Evolutionary conservation across 2,329 filamentous ascomycete genomes (phyloP).

Genomic region (Talaromyces sp.): DNA sequence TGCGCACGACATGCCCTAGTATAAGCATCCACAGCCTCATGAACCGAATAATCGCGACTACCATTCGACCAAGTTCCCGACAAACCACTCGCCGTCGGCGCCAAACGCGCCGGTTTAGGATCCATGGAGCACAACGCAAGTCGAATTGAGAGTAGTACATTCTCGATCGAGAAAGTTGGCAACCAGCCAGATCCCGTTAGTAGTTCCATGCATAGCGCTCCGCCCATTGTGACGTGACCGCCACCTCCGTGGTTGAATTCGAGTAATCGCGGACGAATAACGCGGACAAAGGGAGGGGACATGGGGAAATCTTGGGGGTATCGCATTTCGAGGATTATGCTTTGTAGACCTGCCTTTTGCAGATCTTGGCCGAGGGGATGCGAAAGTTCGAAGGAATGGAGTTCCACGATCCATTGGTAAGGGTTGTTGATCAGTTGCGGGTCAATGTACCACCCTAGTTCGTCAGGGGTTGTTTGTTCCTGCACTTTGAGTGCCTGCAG

Average conservation of each 20-base stretch:
- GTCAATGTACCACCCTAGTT: slow-evolving; percentile 81
- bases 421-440: slow-evolving; percentile 61
- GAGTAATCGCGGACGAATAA: slow-evolving; percentile 74
- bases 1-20: slow-evolving; percentile 62
- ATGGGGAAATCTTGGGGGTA: slow-evolving; percentile 73
- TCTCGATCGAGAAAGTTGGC: slow-evolving; percentile 67
- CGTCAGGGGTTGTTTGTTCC: slow-evolving; percentile 52
- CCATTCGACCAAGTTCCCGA: slow-evolving; percentile 1
- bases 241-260: slow-evolving; percentile 68
- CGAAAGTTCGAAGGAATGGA: slow-evolving; percentile 70
- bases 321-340: slow-evolving; percentile 74
- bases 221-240: slow-evolving; percentile 78
- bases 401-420: slow-evolving; percentile 87
- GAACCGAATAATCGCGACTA: slow-evolving; percentile 56
- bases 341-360: slow-evolving; percentile 55
- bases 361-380: slow-evolving; percentile 73
- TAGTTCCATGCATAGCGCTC: slow-evolving; percentile 79
- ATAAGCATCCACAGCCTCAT: slow-evolving; percentile 70
- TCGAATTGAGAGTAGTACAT: slow-evolving; percentile 72
- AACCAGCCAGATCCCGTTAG: slow-evolving; percentile 81
- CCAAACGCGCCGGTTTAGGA: slow-evolving; percentile 65
- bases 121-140: slow-evolving; percentile 67
- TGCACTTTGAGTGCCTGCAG: slow-evolving; percentile 61
- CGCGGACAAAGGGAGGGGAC: slow-evolving; percentile 75
- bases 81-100: not conserved